Base-by-base conservation (phyloP, 1,284 basidiomycete species). In the Cerioporus squamosus region DNA sequence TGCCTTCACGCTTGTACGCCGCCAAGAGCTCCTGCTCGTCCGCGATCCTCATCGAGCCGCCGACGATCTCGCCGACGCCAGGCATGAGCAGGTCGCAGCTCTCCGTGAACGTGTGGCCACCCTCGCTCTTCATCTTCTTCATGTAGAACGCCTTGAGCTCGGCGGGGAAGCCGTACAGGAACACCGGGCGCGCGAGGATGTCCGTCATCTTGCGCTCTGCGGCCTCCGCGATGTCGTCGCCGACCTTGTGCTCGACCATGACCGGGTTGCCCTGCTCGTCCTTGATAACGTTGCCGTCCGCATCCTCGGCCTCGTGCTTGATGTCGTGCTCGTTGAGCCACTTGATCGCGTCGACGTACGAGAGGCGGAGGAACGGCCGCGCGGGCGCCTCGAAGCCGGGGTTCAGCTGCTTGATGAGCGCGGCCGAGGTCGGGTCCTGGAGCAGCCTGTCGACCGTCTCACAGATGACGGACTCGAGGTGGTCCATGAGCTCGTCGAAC, bases 81-180 rank as follows among this genome's bases (percentile, higher is more conserved):
- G 97, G 97, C 10, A 98, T 86, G 49, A 99, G 83, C 20, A 99
- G 81, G 73, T 99, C 97, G 70, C 99, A 98, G 1, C 94, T 96
- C 54, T 70, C 66, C 36, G 46, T 8, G 26, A 40, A 53, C 18
- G 44, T 31, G 40, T n/a, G 55, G 23, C 44, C 31, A 14, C n/a
- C 22, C 50, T 69, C 31, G 22, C n/a, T 29, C 50, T 69, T 73
- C 69, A 90, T 90, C 39, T 72, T 68, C 33, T 91, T 88, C 97
- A 98, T 98, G 77, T 99, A 99, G 76, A 98, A 99, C 8, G 97
- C 94, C 74, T 99, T 99, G 62, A 93, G 74, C 0, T 66, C 33
- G 1, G 79, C 75, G 0, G 97, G 97, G 72, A 98, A 99, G 72
- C 97, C 87, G 5, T 89, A 94, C 44, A 99, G 90, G 70, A 98